These are phyloP conservation scores for Tuber umbilicatum DNA, from an alignment of 495 filamentous ascomycete genomes.

Conservation along the genomic window DNA sequence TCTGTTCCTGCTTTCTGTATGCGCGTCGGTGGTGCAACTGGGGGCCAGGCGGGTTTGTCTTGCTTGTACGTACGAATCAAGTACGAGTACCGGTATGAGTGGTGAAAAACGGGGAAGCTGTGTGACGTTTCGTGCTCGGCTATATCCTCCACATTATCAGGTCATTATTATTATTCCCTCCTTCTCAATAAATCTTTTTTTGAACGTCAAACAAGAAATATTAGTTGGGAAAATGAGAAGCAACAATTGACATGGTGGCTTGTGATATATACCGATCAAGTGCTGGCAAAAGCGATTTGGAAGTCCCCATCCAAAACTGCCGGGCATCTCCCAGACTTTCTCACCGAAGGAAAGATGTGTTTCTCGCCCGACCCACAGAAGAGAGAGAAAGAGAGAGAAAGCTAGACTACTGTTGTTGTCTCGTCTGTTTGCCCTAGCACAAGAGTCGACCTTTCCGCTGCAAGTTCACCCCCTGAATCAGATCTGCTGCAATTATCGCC, in stretches of 20 bases:
- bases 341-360: background rate
- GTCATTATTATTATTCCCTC: background rate
- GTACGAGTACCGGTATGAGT: background rate
- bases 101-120: constrained; percentile 22
- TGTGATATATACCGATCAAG: constrained; percentile 2
- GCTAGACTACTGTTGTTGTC: background rate
- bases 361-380: background rate
- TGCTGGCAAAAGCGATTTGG: background rate
- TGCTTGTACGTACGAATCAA: background rate
- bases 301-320: background rate
- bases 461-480: constrained; percentile 4
- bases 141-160: constrained; percentile 27
- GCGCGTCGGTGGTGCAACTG: constrained; percentile 32
- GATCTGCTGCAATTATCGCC: constrained; percentile 1
- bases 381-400: background rate
- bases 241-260: background rate
- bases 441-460: background rate
- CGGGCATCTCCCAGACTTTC: background rate
- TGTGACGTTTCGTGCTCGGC: constrained; percentile 29
- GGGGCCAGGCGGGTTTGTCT: constrained; percentile 9
- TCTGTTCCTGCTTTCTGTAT: constrained; percentile 40
- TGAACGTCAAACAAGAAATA: background rate
- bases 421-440: background rate
- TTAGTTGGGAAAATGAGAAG: background rate
- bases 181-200: background rate